Conservation (phyloP, 2,329 filamentous ascomycete species). For the Claviceps lovelessii region DNA sequence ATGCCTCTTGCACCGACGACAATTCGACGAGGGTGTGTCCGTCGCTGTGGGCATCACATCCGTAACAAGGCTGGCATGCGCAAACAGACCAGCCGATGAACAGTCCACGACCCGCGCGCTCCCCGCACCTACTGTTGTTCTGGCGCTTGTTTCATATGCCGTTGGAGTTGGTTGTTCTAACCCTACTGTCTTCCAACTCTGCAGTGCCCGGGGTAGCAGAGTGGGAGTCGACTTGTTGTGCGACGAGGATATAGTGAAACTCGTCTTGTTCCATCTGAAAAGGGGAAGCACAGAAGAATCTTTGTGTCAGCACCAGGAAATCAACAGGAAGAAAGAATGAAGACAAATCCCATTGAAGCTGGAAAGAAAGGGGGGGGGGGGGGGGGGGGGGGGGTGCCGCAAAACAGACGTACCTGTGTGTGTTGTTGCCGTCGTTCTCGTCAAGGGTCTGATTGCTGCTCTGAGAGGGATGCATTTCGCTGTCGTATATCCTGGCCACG, state of each 20-base stretch:
- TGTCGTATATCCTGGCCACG: slow-evolving; percentile 10
- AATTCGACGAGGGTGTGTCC: neutral
- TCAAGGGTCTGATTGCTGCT: slow-evolving; percentile 1
- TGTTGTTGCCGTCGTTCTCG: neutral
- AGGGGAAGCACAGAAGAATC: too few species aligned
- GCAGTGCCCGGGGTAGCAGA: neutral
- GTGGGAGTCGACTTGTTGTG: neutral
- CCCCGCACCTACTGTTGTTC: neutral
- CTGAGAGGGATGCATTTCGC: neutral
- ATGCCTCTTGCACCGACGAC: neutral
- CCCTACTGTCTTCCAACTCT: neutral
- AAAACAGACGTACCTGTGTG: neutral
- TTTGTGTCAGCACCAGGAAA: neutral
- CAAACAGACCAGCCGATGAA: neutral
- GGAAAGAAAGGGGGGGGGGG: neutral
- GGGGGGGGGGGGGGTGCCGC: neutral
- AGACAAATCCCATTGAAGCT: too few species aligned
- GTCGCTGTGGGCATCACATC: neutral
- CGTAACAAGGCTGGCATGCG: slow-evolving; percentile 1
- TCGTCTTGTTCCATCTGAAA: slow-evolving; percentile 2
- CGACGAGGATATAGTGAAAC: slow-evolving; percentile 4
- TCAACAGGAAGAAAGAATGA: neutral
- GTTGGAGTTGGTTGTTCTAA: neutral
- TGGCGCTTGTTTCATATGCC: neutral
- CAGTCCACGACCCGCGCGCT: slow-evolving; percentile 2